A percentile compares a stretch with the other conserved stretches of the same genome.
Evolutionary conservation across 139 green algal species (phyloP).

Genomic region (Haematococcus sp.): DNA sequence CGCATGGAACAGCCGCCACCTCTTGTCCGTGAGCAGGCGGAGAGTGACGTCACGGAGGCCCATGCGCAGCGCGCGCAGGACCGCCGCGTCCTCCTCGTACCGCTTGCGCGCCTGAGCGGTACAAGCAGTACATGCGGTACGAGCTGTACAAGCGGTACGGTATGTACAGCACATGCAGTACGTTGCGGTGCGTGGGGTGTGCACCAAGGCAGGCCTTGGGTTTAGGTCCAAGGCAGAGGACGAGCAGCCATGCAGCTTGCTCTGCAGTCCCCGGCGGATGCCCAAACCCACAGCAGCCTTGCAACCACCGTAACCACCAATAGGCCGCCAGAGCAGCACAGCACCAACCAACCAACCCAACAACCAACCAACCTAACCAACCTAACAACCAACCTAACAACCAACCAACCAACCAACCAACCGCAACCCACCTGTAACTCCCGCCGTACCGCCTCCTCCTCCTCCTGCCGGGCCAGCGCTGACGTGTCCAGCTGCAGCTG

Average conservation of each 20-base stretch:
- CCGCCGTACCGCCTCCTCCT: slow-evolving; percentile 6
- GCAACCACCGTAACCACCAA: no score
- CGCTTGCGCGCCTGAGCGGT: slow-evolving; percentile 18
- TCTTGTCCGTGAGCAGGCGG: slow-evolving; percentile 48
- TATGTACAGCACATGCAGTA: slow-evolving; percentile 3
- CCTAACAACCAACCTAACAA: no score
- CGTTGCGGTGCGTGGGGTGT: no score
- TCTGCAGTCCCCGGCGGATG: no score
- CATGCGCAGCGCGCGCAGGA: slow-evolving; percentile 67
- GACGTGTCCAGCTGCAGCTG: slow-evolving; percentile 37
- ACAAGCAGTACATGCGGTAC: neutral
- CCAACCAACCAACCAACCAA: no score
- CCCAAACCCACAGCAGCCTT: neutral
- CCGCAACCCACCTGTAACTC: slow-evolving; percentile 17
- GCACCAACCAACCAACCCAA: no score
- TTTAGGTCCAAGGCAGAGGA: no score
- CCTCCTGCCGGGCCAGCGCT: slow-evolving; percentile 10
- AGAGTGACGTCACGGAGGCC: slow-evolving; percentile 58
- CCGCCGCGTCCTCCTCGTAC: slow-evolving; percentile 55
- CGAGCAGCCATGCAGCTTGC: no score
- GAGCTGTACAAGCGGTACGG: neutral
- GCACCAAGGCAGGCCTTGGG: no score
- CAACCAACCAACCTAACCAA: no score
- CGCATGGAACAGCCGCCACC: slow-evolving; percentile 56
- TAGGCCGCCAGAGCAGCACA: no score